Evolutionary conservation across 2,329 filamentous ascomycete genomes (phyloP).

Genomic region (Diaporthe ilicicola): DNA sequence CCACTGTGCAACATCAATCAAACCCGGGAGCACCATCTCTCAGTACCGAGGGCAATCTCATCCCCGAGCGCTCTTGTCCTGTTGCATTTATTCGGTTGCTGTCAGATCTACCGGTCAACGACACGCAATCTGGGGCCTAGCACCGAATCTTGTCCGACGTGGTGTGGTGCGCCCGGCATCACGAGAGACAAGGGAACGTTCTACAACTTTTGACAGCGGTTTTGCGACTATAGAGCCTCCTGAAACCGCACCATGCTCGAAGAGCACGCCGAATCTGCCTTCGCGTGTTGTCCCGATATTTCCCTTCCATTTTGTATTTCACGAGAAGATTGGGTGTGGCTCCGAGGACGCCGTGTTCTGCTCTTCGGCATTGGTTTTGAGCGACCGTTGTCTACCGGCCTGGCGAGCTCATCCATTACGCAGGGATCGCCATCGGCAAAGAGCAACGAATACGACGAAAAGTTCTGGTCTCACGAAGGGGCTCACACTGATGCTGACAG

Average conservation of each 20-base stretch:
- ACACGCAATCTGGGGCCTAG: neutral
- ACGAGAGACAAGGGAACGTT: neutral
- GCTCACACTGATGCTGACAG: neutral
- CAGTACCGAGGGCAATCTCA: neutral
- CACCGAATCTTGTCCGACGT: neutral
- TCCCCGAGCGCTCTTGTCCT: neutral
- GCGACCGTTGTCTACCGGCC: neutral
- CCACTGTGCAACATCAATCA: neutral
- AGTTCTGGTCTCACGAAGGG: neutral
- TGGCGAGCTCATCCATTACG: neutral
- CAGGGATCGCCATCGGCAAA: neutral
- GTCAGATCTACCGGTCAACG: neutral
- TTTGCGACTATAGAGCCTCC: neutral
- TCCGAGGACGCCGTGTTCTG: neutral
- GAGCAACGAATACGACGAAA: neutral
- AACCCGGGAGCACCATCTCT: neutral
- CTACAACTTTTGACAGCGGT: neutral
- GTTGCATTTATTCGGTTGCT: neutral
- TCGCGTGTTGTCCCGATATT: neutral
- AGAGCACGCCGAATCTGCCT: neutral
- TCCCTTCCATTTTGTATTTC: neutral
- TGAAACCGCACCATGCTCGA: neutral
- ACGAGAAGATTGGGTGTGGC: neutral
- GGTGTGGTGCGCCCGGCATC: neutral
- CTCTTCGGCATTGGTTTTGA: neutral